phyloP scores from a whole-genome alignment of 2,329 filamentous ascomycete species.

The Corniculantispora saksenae region DNA sequence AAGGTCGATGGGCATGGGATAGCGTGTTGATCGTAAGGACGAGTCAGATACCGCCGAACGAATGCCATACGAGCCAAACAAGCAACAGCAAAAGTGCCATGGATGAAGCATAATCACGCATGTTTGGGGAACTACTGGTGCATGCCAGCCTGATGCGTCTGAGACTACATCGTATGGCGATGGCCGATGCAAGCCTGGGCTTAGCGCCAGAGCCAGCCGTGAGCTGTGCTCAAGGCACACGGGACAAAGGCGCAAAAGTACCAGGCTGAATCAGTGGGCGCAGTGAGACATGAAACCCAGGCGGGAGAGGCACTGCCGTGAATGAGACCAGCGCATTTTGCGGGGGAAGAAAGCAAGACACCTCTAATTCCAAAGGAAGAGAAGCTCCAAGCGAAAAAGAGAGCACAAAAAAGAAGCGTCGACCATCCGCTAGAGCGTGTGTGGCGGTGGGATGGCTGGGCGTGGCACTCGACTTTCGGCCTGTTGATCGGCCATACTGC shows the following conservation, averaged over 20 bases:
- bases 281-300: background rate
- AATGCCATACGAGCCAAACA: background rate
- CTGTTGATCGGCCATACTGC: background rate
- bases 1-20: background rate
- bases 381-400: background rate
- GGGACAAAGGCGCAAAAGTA: background rate
- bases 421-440: constrained; percentile 4
- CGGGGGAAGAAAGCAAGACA: background rate
- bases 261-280: background rate
- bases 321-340: background rate
- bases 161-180: background rate
- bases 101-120: background rate
- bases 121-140: background rate
- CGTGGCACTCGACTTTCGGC: too few relatives aligned
- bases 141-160: background rate
- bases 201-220: background rate
- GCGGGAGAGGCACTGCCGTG: background rate
- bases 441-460: background rate
- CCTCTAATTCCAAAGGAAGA: background rate
- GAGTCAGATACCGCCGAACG: background rate
- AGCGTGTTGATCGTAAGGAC: background rate
- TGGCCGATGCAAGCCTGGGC: background rate
- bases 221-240: background rate
- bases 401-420: background rate
- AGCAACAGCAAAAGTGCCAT: background rate